Evolutionary conservation across 2,329 filamentous ascomycete genomes (phyloP), one percentile per base, ranked within the genome.

Genomic region (Calonectria pseudoreteaudii): DNA sequence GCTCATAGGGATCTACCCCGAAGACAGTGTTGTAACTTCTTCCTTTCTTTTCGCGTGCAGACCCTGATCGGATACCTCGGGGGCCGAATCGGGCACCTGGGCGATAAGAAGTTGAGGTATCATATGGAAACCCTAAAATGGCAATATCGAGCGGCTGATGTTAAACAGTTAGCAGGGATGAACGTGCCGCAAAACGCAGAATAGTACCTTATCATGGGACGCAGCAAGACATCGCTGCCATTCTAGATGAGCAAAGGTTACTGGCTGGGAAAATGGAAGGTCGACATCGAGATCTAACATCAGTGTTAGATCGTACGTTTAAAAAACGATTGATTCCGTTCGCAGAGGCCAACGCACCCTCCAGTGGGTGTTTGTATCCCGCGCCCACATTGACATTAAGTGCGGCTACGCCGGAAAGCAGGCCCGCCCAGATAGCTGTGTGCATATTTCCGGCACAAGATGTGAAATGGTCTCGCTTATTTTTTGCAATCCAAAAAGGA

Each of bases 101-200:
- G 11, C 62, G 47, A 56, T 71, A 71, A 3, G 69, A 71, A 2
- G 69, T 71, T 4, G 69, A 64, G 8, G 69, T 71, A 44, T 71
- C 69, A 50, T 66, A 71, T 1, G 69, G 69, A 60, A 71, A 71
- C 2, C 69, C 69, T 10, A 71, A 23, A n/a, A 66, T 41, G 3
- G 66, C 36, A 52, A 71, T 71, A 31, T 71, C 69, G 26, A 60
- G 34, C 4, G 56, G 56, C 56, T 60, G 7, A 3, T 36, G 9
- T 13, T 3, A 4, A 9, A 11, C 3, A 20, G 56, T 60, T 23
- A 60, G 34, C 18, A 14, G 11, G 4, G 14, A 9, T 3, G 1
- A 60, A 41, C 38, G 38, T 28, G 2, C 16, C 10, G 1, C 11
- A 38, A 16, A 5, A 16, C 11, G 31, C 3, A 23, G 26, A 30